Base-by-base conservation (phyloP, 371 early-diverging fungal genomes). In the Apophysomyces ossiformis region DNA sequence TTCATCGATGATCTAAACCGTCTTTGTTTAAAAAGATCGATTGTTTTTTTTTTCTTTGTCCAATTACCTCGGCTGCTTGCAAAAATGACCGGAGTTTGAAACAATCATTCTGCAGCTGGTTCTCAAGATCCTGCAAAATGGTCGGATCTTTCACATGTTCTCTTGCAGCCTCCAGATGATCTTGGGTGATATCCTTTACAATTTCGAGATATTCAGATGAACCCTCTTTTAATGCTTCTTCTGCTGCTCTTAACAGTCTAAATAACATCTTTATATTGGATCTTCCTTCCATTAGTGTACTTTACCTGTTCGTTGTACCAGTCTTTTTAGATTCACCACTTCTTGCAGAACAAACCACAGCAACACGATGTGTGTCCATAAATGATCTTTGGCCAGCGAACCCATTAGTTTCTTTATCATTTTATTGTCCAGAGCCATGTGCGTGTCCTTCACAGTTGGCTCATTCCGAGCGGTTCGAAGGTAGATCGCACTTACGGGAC, bases 1-100 rank as follows among this genome's bases (percentile, higher is more conserved):
- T 74, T 99, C 99, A 65, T 95, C 93, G 70, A 99, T 96, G 65
- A 95, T 90, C 89, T 93, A 66, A 21, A 46, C n/a, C 32, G 7
- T 21, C 46, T 36, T 66, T 13, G 1, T 39, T 37, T 3, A 26
- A 37, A 38, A 13, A 45, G 18, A 6, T 13, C 11, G 11, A 21
- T 21, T n/a, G 21, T 36, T 37, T 36, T n/a, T 36, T n/a, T 6
- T 16, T 18, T 21, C 18, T 5, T 38, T 58, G 32, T 15, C 3
- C 63, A 26, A 26, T 26, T 77, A 94, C 96, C 85, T 94, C 93
- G 32, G 96, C 95, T 5, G 99, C 99, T 32, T 92, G 85, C 74
- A 99, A 82, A 74, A 98, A 96, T 6, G 87, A 86, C 60, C 87
- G 77, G 37, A 99, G 85, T 35, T 87, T 87, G 39, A 81, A 72